Evolutionary conservation across 1,284 basidiomycete species (phyloP), one percentile per base, ranked within the genome.

Genomic region (Fomitopsis betulina): DNA sequence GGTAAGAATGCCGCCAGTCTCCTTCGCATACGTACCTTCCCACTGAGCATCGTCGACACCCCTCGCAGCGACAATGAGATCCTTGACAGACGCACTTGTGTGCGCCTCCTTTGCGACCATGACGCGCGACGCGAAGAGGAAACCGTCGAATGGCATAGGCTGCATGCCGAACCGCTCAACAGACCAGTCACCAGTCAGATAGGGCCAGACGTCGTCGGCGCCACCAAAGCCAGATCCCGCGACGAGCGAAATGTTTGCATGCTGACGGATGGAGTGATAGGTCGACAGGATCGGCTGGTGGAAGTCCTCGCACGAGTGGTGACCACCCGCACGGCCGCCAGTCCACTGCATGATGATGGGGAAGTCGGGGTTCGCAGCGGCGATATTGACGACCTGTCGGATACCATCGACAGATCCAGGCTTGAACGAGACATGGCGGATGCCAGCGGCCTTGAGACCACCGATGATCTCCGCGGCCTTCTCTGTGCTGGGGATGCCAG

Each of bases 301-400:
- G 85, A 98, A 96, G 75, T 99, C 97, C 75, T 99, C 97, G 73
- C 89, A 98, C 12, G 93, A 96, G 78, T 98, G 96, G 69, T 99
- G 96, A 60, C 96, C 96, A 67, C 96, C 96, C n/a, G 96, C 97
- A 67, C 96, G 94, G 55, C 96, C 96, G 70, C 96, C 97, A 53
- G 96, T 99, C 96, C 96, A 98, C 72, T 98, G 96, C 63, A 98
- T 79, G 74, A 99, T 94, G 75, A 99, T 89, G n/a, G 96, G 95
- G 83, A 93, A 99, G 75, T 94, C 89, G 45, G 96, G 93, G 75
- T 98, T 96, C 62, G 94, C 83, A 47, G 91, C 85, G 27, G 97
- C 96, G 68, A 99, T 99, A 78, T 89, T 96, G 74, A 97, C 83
- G 60, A 98, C 96, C 74, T 98, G 96, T 50, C 95, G 89, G 66